These are phyloP conservation scores for Pleurotus ostreatus DNA, from an alignment of 768 basidiomycete species.

Conservation along the genomic window DNA sequence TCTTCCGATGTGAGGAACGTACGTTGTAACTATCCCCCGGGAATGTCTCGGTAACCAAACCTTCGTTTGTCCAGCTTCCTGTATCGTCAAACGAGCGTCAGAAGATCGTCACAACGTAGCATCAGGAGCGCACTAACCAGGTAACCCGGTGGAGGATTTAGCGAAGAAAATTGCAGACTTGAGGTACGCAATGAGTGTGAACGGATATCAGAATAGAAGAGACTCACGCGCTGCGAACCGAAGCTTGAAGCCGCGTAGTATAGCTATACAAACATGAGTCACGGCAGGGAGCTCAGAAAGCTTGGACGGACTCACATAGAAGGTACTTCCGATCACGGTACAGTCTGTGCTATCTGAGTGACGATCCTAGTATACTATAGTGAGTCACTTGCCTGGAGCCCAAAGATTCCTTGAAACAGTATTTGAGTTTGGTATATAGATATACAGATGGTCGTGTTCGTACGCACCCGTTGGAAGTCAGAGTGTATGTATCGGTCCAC, in stretches of 20 bases:
- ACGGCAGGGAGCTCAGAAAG: background rate
- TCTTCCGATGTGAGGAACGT: conserved; percentile 6
- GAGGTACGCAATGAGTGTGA: background rate
- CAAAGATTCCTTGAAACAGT: conserved; percentile 27
- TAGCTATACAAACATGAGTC: conserved; percentile 26
- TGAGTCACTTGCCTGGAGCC: conserved; percentile 25
- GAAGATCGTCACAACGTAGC: background rate
- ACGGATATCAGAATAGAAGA: background rate
- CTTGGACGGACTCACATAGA: conserved; percentile 11
- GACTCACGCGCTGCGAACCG: conserved; percentile 42
- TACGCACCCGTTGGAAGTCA: conserved; percentile 38
- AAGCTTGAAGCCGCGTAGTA: conserved; percentile 55
- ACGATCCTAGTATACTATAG: background rate
- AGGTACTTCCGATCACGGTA: conserved; percentile 16
- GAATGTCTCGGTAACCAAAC: conserved; percentile 42
- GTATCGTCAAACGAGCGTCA: background rate
- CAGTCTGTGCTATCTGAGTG: background rate
- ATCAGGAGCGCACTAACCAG: conserved; percentile 22
- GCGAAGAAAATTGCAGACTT: conserved; percentile 54
- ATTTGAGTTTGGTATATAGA: conserved; percentile 1
- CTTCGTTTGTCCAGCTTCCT: conserved; percentile 42
- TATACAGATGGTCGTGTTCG: background rate
- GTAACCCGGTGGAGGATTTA: conserved; percentile 44
- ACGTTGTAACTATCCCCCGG: conserved; percentile 38
- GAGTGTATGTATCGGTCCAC: conserved; percentile 47